phyloP scores from a whole-genome alignment of 78 protist genomes.

The Acrasis kona region DNA sequence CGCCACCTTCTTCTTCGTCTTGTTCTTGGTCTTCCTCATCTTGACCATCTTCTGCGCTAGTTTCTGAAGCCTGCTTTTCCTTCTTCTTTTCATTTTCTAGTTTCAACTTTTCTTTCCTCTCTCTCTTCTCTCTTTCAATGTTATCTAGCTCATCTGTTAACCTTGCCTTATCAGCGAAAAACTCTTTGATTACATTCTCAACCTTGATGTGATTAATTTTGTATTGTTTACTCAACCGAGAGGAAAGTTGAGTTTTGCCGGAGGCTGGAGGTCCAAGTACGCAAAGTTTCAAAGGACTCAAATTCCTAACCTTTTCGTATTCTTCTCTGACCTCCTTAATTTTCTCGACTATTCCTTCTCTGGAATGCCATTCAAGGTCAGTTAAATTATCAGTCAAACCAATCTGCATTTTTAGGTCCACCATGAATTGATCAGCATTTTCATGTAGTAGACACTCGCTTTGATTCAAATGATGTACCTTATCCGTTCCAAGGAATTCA shows the following conservation, averaged over 20 bases:
- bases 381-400: background rate
- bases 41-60: background rate
- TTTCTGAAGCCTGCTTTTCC: background rate
- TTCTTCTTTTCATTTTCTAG: background rate
- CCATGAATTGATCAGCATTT: background rate
- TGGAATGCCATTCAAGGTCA: conserved; percentile 15
- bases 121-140: too few species aligned
- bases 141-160: too few species aligned
- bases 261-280: conserved; percentile 38
- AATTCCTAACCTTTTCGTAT: conserved; percentile 5
- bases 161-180: too few species aligned
- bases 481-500: conserved; percentile 30
- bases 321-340: background rate
- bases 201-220: background rate
- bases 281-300: conserved; percentile 14
- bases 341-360: conserved; percentile 20
- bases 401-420: background rate
- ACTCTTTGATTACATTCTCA: background rate
- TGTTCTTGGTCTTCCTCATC: background rate
- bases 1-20: background rate
- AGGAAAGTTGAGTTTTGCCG: conserved; percentile 17
- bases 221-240: background rate
- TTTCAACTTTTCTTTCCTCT: background rate
- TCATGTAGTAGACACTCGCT: conserved; percentile 2
- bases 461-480: background rate